Evolutionary conservation across 768 basidiomycete species (phyloP).

Genomic region (Naematelia encephala): DNA sequence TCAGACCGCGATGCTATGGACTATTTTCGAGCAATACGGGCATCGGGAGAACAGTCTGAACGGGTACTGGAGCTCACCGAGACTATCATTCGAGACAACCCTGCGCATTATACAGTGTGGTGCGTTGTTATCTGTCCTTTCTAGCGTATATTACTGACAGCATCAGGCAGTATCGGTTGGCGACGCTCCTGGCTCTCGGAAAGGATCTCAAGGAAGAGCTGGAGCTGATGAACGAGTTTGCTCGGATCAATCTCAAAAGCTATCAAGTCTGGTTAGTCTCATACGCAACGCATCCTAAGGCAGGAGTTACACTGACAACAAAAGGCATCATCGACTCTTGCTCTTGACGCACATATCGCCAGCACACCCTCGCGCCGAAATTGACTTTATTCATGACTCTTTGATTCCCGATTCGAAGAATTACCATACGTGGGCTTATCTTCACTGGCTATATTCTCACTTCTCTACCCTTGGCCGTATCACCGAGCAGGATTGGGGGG

Average conservation of each 20-base stretch:
- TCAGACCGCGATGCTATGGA: conserved; percentile 88
- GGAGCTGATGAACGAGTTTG: conserved; percentile 78
- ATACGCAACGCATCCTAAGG: conserved; percentile 49
- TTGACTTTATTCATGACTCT: conserved; percentile 70
- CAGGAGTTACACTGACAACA: not conserved
- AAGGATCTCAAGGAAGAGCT: conserved; percentile 74
- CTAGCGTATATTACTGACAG: not conserved
- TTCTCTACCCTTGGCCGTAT: conserved; percentile 55
- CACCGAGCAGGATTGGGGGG: conserved; percentile 35
- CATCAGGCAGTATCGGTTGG: conserved; percentile 88
- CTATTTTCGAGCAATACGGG: conserved; percentile 83
- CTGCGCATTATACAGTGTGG: conserved; percentile 97
- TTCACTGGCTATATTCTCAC: conserved; percentile 87
- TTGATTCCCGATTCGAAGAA: conserved; percentile 84
- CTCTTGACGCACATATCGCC: conserved; percentile 50
- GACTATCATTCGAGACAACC: conserved; percentile 81
- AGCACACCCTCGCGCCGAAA: conserved; percentile 57
- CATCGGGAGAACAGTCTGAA: conserved; percentile 69
- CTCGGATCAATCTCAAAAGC: conserved; percentile 78
- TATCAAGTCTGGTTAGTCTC: conserved; percentile 97
- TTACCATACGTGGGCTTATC: conserved; percentile 98
- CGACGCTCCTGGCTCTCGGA: conserved; percentile 69
- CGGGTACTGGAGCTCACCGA: conserved; percentile 86
- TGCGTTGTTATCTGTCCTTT: conserved; percentile 37
- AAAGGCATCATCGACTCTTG: conserved; percentile 55